These are phyloP conservation scores for Rubus parviflorus DNA, from an alignment of 306 rosid species.

Conservation along the genomic window DNA sequence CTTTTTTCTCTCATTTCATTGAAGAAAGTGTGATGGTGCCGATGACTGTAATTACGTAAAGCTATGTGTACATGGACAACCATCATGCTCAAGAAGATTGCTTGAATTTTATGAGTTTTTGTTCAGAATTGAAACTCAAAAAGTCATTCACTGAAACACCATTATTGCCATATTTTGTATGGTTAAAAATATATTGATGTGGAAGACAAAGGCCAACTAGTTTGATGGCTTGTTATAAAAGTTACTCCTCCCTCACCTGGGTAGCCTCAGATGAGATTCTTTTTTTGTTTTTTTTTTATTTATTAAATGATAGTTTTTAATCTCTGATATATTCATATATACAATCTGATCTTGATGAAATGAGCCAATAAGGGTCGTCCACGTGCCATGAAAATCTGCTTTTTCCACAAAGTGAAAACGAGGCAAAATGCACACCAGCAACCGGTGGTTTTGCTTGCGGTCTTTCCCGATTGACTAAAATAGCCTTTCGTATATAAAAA, in stretches of 20 bases:
- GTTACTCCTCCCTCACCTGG: too few species aligned
- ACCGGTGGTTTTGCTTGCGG: too few species aligned
- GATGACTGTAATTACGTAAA: neutral
- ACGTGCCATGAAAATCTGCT: slow-evolving; percentile 20
- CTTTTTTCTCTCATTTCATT: too few species aligned
- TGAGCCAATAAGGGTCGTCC: slow-evolving; percentile 4
- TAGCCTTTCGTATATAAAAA: neutral
- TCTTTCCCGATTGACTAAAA: slow-evolving; percentile 15
- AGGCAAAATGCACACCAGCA: slow-evolving; percentile 24
- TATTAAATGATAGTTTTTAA: neutral
- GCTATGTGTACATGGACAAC: neutral
- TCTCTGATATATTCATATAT: neutral
- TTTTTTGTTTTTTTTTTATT: too few species aligned
- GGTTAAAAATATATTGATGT: too few species aligned
- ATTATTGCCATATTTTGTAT: too few species aligned
- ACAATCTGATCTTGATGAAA: slow-evolving; percentile 4
- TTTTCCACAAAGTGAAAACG: slow-evolving; percentile 10
- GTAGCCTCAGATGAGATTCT: too few species aligned
- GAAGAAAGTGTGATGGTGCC: neutral
- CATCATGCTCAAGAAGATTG: neutral
- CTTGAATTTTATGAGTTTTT: neutral
- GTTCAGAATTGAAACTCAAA: neutral
- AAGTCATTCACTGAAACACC: too few species aligned
- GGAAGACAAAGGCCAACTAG: too few species aligned
- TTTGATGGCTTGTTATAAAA: too few species aligned